Evolutionary conservation across 2,329 filamentous ascomycete genomes (phyloP).

Genomic region (Magnaporthiopsis poae): DNA sequence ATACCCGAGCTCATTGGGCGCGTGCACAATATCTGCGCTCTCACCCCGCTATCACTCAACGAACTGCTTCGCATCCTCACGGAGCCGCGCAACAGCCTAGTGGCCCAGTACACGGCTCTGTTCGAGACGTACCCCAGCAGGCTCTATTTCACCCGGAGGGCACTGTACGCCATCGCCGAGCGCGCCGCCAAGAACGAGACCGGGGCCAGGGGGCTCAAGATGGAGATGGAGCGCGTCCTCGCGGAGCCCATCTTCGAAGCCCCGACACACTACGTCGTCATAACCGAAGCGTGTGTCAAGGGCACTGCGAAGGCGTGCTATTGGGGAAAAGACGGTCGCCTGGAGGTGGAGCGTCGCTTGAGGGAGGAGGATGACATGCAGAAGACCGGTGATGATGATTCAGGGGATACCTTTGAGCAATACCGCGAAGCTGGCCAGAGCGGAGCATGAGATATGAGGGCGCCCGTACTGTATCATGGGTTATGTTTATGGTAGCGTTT

Average conservation of each 20-base stretch:
- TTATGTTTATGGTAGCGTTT: neutral
- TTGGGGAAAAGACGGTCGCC: conserved; percentile 60
- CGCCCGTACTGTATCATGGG: neutral
- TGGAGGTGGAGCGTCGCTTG: conserved; percentile 59
- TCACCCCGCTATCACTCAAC: conserved; percentile 60
- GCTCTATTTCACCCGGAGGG: conserved; percentile 71
- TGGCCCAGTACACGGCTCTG: conserved; percentile 79
- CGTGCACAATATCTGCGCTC: conserved; percentile 77
- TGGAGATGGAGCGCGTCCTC: conserved; percentile 69
- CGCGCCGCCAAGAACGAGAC: conserved; percentile 53
- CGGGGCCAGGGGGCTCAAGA: conserved; percentile 68
- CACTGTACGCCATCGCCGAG: conserved; percentile 71
- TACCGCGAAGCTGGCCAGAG: conserved; percentile 38
- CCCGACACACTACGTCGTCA: conserved; percentile 64
- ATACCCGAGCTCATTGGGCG: conserved; percentile 95
- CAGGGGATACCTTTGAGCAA: conserved; percentile 28
- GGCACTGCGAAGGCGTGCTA: conserved; percentile 51
- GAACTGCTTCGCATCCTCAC: conserved; percentile 80
- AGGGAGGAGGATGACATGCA: conserved; percentile 47
- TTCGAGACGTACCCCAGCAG: conserved; percentile 73
- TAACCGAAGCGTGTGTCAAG: conserved; percentile 59
- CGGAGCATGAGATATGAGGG: conserved; percentile 27
- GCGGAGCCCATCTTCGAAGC: conserved; percentile 75
- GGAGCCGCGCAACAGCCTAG: conserved; percentile 78
- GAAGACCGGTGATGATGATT: conserved; percentile 13